phyloP scores from a whole-genome alignment of 1,284 basidiomycete genomes.

The Cryptococcus sp. region DNA sequence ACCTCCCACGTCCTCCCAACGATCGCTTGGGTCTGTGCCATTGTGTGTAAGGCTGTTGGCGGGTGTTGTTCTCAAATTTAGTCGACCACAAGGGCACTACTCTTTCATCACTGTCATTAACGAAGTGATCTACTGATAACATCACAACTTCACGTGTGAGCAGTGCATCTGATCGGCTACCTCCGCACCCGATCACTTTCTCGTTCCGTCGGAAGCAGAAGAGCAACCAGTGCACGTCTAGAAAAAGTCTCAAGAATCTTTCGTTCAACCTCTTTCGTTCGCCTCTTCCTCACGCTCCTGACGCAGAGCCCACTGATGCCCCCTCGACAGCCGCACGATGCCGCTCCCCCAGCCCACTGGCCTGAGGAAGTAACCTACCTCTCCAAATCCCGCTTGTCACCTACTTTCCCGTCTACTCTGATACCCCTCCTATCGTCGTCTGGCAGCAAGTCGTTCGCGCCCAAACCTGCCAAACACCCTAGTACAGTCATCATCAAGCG shows the following conservation, averaged over 20 bases:
- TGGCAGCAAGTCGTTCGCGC: constrained; percentile 15
- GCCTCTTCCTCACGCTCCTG: neutral
- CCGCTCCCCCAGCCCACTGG: constrained; percentile 46
- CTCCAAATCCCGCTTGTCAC: constrained; percentile 40
- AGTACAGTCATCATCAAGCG: constrained; percentile 45
- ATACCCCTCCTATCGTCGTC: constrained; percentile 29
- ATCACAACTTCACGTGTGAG: no score
- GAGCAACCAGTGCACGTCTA: no score
- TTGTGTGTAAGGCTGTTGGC: no score
- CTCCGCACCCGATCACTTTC: no score
- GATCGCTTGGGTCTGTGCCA: neutral
- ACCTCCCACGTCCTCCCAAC: neutral
- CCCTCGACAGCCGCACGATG: constrained; percentile 27
- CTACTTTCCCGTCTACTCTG: constrained; percentile 39
- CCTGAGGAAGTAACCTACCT: constrained; percentile 46
- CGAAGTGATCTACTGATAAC: no score
- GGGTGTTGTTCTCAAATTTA: no score
- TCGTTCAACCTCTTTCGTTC: no score
- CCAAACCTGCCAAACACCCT: constrained; percentile 32
- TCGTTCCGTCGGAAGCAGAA: no score
- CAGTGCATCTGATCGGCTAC: no score
- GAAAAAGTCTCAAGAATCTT: no score
- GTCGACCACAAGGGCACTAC: no score
- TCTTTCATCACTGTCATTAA: no score
- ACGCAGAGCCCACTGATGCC: constrained; percentile 7